A percentile compares a stretch with the other conserved stretches of the same genome.
phyloP scores from a whole-genome alignment of 2,329 filamentous ascomycete genomes.

The Domatiomyces globalis region DNA sequence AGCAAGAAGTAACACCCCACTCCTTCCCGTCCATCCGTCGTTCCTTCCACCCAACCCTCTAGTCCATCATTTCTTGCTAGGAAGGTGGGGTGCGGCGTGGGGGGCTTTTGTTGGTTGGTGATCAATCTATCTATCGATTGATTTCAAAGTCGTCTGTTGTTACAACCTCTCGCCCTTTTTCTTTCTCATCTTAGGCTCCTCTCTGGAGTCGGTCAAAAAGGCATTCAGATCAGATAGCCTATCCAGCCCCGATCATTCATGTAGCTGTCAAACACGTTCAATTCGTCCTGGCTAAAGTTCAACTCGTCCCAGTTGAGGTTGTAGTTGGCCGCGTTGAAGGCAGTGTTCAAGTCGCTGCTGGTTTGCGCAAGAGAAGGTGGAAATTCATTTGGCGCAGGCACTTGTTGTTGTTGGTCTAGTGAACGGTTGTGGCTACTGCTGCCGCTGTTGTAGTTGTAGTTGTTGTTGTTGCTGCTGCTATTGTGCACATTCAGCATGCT shows the following conservation, averaged over 20 bases:
- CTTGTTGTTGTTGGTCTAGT: neutral
- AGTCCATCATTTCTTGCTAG: too few species aligned
- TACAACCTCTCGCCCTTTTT: too few species aligned
- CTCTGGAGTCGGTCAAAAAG: too few species aligned
- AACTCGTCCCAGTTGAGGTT: constrained; percentile 17
- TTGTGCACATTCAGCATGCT: neutral
- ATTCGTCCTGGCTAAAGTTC: constrained; percentile 11
- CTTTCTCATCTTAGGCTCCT: too few species aligned
- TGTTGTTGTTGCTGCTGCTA: neutral
- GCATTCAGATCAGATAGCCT: constrained; percentile 14
- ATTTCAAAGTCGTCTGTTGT: too few species aligned
- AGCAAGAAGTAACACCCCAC: too few species aligned
- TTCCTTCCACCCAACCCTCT: too few species aligned
- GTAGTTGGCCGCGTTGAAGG: constrained; percentile 13
- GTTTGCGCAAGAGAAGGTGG: neutral
- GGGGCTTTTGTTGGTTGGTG: too few species aligned
- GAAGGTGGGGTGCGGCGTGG: too few species aligned
- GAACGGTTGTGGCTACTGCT: neutral
- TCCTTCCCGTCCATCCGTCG: too few species aligned
- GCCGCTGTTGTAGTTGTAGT: neutral
- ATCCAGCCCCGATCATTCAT: constrained; percentile 16
- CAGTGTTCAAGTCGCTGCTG: constrained; percentile 10
- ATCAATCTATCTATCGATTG: too few species aligned
- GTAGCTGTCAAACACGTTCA: constrained; percentile 15
- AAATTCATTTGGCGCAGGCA: neutral